Evolutionary conservation across 2,329 filamentous ascomycete genomes (phyloP), one percentile per base, ranked within the genome.

Genomic region (Colletotrichum melonis): DNA sequence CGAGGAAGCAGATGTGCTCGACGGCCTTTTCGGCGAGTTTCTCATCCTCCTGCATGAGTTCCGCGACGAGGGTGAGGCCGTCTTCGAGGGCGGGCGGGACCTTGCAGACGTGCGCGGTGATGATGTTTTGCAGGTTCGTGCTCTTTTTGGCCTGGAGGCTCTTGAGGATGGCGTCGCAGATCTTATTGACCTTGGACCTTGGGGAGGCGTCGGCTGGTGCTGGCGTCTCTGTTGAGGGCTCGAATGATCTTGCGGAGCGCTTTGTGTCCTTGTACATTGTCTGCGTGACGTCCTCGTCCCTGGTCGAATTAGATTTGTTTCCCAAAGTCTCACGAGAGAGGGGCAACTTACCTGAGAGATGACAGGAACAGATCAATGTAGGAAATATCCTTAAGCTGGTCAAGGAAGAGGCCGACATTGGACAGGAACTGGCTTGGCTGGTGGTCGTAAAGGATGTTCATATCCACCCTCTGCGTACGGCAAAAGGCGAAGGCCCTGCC

Each of bases 391-490:
- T 92, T 91, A 54, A 99, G 87, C 81, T 99, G 95, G 22, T 95
- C 91, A 38, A 98, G 86, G 78, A 99, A 97, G 0, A 94, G 82
- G 0, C 88, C 87, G 12, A 98, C 89, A 76, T 92, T 94, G 4
- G 88, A 85, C 80, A 98, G 88, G 80, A 99, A 98, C 76, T 97
- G 94, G 49, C 92, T 88, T 0, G 96, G 95, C n/a, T 92, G 91
- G 82, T 98, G 94, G 79, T 99, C 97, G 79, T 97, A 96, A 2
- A 99, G 86, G 74, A 99, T 96, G 79, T 99, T 99, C 93, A 98
- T 95, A 79, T 99, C 97, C 1, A 99, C 97, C 77, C 97, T 91
- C 81, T 99, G 97, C 26, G 92, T 96, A 63, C 97, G 92, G 80
- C 97, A 98, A 75, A 95, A 92, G 26, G 93, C 86, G 80, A 98